phyloP scores from a whole-genome alignment of 1,284 basidiomycete species.

The Irpex rosettiformis region DNA sequence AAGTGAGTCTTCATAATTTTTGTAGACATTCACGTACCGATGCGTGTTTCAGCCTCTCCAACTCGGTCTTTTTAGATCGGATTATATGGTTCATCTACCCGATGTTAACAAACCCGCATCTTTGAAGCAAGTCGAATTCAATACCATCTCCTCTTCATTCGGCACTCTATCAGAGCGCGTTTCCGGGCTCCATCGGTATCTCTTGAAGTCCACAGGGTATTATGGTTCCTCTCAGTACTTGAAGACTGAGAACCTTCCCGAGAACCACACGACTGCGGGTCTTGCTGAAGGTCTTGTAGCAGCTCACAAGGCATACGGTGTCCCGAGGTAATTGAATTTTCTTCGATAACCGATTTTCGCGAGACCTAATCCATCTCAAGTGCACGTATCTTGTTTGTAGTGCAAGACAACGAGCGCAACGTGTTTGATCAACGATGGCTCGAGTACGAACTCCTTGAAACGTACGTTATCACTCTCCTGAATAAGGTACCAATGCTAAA shows the following conservation, averaged over 20 bases:
- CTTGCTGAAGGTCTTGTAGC: conserved; percentile 76
- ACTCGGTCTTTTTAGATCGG: conserved; percentile 92
- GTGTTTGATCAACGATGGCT: conserved; percentile 92
- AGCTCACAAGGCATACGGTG: conserved; percentile 76
- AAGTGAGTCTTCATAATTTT: conserved; percentile 28
- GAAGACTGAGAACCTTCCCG: conserved; percentile 59
- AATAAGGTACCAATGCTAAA: background rate
- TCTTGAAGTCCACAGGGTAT: conserved; percentile 54
- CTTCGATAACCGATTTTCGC: conserved; percentile 2
- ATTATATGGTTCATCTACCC: conserved; percentile 85
- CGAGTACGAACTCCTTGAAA: conserved; percentile 81
- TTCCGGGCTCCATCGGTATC: conserved; percentile 75
- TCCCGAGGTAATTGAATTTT: conserved; percentile 38
- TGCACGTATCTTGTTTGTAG: conserved; percentile 83
- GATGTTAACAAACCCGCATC: conserved; percentile 36
- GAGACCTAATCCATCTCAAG: too few relatives aligned
- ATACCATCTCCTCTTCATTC: conserved; percentile 94
- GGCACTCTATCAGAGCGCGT: conserved; percentile 77
- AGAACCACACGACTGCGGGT: conserved; percentile 70
- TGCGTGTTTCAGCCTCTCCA: conserved; percentile 61
- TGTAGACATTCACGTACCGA: background rate
- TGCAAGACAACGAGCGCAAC: conserved; percentile 90
- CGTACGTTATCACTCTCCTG: background rate
- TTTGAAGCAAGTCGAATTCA: conserved; percentile 97
- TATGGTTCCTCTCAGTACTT: conserved; percentile 58